Conservation (phyloP, 2,329 filamentous ascomycete genomes). For the Phyllosticta citribraziliensis region DNA sequence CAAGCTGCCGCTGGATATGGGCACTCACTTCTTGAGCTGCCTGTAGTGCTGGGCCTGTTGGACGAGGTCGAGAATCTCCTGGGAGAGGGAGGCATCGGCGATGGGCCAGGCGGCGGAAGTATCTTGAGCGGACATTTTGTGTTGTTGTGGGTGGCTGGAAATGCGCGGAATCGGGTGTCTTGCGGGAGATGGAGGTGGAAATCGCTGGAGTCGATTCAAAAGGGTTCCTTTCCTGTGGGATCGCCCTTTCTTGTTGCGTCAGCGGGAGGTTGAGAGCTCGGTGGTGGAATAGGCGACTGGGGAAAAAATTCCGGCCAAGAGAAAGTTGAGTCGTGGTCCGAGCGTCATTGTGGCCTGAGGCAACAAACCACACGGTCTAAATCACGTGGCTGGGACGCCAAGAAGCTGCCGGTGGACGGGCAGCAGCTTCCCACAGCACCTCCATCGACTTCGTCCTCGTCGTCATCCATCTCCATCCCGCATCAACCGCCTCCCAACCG, state of each 20-base stretch:
- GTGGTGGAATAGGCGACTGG: neutral
- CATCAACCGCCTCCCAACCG: conserved; percentile 21
- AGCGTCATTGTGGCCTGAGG: neutral
- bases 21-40: conserved; percentile 13
- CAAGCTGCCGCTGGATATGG: neutral
- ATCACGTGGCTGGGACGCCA: conserved; percentile 5
- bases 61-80: conserved; percentile 35
- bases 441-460: conserved; percentile 4
- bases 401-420: conserved; percentile 5
- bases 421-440: conserved; percentile 3
- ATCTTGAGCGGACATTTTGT: conserved; percentile 7
- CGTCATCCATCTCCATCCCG: conserved; percentile 8
- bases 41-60: conserved; percentile 17
- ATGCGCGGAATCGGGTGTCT: neutral
- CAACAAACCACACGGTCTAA: neutral
- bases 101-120: conserved; percentile 23
- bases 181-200: neutral
- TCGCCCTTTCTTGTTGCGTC: conserved; percentile 28
- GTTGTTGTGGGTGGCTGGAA: conserved; percentile 10
- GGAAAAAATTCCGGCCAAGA: neutral
- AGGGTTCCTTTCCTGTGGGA: conserved; percentile 35
- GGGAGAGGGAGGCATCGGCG: conserved; percentile 39
- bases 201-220: conserved; percentile 14
- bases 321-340: neutral
- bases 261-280: neutral